These are phyloP conservation scores for Bifiguratus adelaidae DNA, from an alignment of 192 early-diverging fungal species.

Conservation along the genomic window DNA sequence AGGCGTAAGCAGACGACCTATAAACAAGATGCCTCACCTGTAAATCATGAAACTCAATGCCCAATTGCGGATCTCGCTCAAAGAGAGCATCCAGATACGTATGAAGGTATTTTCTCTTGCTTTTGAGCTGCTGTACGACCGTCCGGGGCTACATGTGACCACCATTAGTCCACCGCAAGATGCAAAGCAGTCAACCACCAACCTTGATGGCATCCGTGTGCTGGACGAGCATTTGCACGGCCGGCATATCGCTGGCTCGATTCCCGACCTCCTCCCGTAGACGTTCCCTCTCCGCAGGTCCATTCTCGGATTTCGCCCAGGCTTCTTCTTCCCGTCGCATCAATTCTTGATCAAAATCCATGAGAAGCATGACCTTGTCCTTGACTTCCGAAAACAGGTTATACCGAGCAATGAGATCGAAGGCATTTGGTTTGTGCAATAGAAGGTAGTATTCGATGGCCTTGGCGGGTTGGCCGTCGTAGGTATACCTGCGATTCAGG, in stretches of 20 bases:
- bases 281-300: background rate
- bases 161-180: background rate
- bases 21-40: slow-evolving; percentile 30
- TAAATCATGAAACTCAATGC: slow-evolving; percentile 60
- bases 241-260: slow-evolving; percentile 31
- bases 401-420: slow-evolving; percentile 64
- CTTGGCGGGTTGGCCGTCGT: slow-evolving; percentile 60
- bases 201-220: slow-evolving; percentile 80
- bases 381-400: slow-evolving; percentile 74
- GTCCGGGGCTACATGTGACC: slow-evolving; percentile 24
- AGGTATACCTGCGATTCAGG: slow-evolving; percentile 38
- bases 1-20: background rate
- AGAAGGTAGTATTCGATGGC: slow-evolving; percentile 75
- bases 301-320: background rate
- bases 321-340: slow-evolving; percentile 20
- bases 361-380: slow-evolving; percentile 66
- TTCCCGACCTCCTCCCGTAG: slow-evolving; percentile 22
- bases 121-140: slow-evolving; percentile 64
- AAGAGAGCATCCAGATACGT: slow-evolving; percentile 93
- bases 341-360: slow-evolving; percentile 73
- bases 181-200: slow-evolving; percentile 4
- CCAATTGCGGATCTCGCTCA: slow-evolving; percentile 49
- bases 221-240: slow-evolving; percentile 73
- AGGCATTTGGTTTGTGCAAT: slow-evolving; percentile 56
- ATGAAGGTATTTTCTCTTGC: slow-evolving; percentile 53